Conservation (phyloP, 208 protist species). For the Leishmania turanica region DNA sequence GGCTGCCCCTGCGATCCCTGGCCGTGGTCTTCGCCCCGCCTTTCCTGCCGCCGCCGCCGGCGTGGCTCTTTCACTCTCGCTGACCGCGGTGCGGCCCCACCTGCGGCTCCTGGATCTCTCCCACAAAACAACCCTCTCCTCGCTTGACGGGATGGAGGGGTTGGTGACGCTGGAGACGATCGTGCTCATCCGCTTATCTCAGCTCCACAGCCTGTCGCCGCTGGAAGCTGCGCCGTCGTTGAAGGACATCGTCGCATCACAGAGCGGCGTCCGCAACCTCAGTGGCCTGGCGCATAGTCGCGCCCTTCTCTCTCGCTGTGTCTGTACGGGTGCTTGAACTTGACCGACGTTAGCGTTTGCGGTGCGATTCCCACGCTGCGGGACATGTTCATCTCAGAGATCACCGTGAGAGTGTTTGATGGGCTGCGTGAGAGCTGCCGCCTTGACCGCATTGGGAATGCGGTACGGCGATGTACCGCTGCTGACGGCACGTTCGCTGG, state of each 20-base stretch:
- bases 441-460: constrained; percentile 16
- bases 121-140: background rate
- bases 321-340: constrained; percentile 27
- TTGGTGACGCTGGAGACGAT: constrained; percentile 20
- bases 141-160: constrained; percentile 15
- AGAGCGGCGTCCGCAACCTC: constrained; percentile 28
- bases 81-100: constrained; percentile 10
- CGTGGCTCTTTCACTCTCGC: background rate
- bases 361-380: constrained; percentile 24
- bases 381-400: constrained; percentile 33
- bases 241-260: constrained; percentile 23
- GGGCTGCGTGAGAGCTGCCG: constrained; percentile 24
- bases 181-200: constrained; percentile 8
- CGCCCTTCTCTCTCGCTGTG: constrained; percentile 23
- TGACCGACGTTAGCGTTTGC: constrained; percentile 29
- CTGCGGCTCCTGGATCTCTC: constrained; percentile 31
- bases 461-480: constrained; percentile 26
- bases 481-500: constrained; percentile 4
- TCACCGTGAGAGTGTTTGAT: constrained; percentile 24
- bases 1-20: constrained; percentile 9
- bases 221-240: constrained; percentile 16
- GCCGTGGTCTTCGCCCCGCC: background rate
- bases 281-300: constrained; percentile 24
- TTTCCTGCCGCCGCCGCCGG: background rate
- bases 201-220: constrained; percentile 20